Evolutionary conservation across 306 rosid genomes (phyloP).

Genomic region (Cicer pinnatifidum): DNA sequence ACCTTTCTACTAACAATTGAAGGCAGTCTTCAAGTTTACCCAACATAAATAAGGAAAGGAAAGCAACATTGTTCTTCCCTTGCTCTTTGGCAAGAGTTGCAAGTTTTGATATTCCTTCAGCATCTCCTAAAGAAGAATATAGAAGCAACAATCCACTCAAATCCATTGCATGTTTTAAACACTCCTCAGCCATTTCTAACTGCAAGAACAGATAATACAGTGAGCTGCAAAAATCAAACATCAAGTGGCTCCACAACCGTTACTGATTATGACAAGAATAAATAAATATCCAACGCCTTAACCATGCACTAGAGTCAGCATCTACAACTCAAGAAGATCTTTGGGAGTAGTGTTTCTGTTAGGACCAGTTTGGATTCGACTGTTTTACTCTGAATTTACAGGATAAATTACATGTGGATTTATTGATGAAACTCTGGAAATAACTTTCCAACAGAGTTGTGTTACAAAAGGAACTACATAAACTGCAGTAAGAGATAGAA

Average conservation of each 20-base stretch:
- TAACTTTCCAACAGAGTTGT: not conserved
- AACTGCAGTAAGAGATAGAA: not conserved
- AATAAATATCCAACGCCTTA: constrained; percentile 25
- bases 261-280: not conserved
- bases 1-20: constrained; percentile 93
- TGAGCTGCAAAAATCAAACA: constrained; percentile 45
- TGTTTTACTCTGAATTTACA: not conserved
- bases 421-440: not conserved
- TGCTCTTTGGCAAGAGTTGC: constrained; percentile 93
- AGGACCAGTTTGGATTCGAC: not conserved
- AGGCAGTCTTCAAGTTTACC: constrained; percentile 98
- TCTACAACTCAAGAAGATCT: constrained; percentile 6
- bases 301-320: constrained; percentile 33
- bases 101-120: constrained; percentile 85
- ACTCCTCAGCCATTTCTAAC: constrained; percentile 99
- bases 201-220: constrained; percentile 55
- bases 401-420: not conserved
- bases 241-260: constrained; percentile 17
- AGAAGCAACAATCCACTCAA: constrained; percentile 93
- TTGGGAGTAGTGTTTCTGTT: not conserved
- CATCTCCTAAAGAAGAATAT: constrained; percentile 99
- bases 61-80: constrained; percentile 98
- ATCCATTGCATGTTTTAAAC: constrained; percentile 88
- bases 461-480: not conserved
- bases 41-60: constrained; percentile 91